Evolutionary conservation across 31 red algal genomes (phyloP), one percentile per base, ranked within the genome.

Genomic region (Porphyra umbilicalis): DNA sequence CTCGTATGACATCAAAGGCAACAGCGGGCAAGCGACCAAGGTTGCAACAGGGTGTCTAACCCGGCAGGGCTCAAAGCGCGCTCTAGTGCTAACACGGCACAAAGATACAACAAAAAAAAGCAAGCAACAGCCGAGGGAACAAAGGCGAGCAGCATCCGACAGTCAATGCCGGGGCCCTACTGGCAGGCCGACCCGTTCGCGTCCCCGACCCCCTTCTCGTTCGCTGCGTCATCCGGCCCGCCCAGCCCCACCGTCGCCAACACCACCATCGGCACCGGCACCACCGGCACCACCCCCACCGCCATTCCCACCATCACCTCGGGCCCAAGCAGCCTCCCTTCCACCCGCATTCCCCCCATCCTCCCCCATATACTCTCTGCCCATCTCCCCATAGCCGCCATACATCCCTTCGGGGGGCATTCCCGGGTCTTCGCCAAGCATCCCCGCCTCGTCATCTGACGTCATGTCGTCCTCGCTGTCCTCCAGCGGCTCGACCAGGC

Each of bases 401-500:
- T 13, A 0, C 57, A 74, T 25, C 33, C 33, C 18, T 6, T 78
- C 77, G 20, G 34, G 34, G 6, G 77, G 77, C 33, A 35, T 9
- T 16, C 77, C 35, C 2, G 83, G 76, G 15, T 57, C 87, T 4
- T 89, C 87, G 33, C 32, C 79, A 33, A 74, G 81, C 77, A 57
- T 36, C n/a, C 79, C 88, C 16, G 29, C 80, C 16, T 91, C 89
- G 37, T 44, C 75, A 25, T 57, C 77, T 33, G 80, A 37, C 32
- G 77, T 38, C 29, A 83, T 82, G 15, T 93, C 85, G 10, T 88
- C 91, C 13, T 88, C 85, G 32, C 79, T 85, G 46, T 93, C 91
- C 78, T 88, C 91, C 16, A 85, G 85, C 6, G 81, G 77, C 38
- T 86, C 81, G 29, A 93, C 82, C 8, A 93, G 88, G 81, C 91